Percentiles rank a stretch among this genome's conserved stretches.
Evolutionary conservation across 164 flowering plant species (phyloP).

Genomic region (Vitis rupestris): DNA sequence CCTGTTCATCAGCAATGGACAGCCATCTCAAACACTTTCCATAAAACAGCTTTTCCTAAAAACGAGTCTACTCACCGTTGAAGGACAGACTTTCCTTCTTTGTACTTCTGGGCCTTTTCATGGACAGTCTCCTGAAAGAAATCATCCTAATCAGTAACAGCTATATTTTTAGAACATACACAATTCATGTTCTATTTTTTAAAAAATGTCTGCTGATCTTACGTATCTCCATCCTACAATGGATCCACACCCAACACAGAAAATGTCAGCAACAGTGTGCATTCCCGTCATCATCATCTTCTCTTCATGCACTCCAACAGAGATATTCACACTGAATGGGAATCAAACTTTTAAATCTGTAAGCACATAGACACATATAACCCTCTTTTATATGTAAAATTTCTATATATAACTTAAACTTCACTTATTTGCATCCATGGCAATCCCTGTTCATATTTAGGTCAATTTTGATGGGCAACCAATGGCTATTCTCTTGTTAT

Average conservation of each 20-base stretch:
- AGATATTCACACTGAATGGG: slow-evolving; percentile 35
- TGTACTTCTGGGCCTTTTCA: slow-evolving; percentile 66
- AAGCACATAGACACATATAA: neutral
- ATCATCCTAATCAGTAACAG: slow-evolving; percentile 10
- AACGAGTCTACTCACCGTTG: slow-evolving; percentile 44
- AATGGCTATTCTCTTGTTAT: neutral
- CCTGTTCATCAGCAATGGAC: slow-evolving; percentile 38
- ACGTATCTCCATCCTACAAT: slow-evolving; percentile 60
- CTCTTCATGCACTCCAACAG: slow-evolving; percentile 40
- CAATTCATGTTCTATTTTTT: neutral
- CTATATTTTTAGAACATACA: slow-evolving; percentile 2
- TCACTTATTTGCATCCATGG: no score
- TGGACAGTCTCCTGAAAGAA: slow-evolving; percentile 56
- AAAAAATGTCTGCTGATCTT: slow-evolving; percentile 16
- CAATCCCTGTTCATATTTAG: no score
- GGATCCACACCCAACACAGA: slow-evolving; percentile 61
- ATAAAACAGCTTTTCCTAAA: neutral
- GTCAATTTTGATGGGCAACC: no score
- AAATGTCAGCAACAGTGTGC: slow-evolving; percentile 53
- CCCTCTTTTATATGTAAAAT: neutral
- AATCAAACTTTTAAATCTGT: neutral
- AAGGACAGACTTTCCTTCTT: slow-evolving; percentile 75
- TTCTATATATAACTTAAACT: no score
- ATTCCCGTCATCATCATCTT: slow-evolving; percentile 52
- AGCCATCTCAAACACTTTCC: slow-evolving; percentile 2